phyloP scores from a whole-genome alignment of 192 early-diverging fungal species.

The Globomyces pollinis-pini region DNA sequence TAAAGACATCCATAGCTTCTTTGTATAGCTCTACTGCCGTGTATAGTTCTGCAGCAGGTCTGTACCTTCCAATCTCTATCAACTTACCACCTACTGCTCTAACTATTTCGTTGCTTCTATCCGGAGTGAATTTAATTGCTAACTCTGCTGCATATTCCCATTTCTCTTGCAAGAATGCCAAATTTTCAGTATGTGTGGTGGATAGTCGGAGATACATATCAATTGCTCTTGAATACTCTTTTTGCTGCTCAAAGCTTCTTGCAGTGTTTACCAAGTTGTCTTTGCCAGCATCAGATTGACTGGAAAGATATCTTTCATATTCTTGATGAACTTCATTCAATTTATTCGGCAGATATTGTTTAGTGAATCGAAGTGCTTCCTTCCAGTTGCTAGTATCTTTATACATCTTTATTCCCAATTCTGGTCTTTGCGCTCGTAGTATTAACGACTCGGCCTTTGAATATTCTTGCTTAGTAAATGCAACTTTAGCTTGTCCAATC shows the following conservation, averaged over 20 bases:
- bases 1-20: slow-evolving; percentile 54
- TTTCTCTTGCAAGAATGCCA: slow-evolving; percentile 36
- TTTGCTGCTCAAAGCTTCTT: slow-evolving; percentile 46
- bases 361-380: slow-evolving; percentile 52
- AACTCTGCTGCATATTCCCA: slow-evolving; percentile 55
- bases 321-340: slow-evolving; percentile 46
- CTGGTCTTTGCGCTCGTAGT: slow-evolving; percentile 52
- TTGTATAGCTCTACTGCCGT: slow-evolving; percentile 45
- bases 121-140: slow-evolving; percentile 50
- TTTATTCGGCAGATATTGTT: slow-evolving; percentile 49
- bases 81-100: slow-evolving; percentile 35
- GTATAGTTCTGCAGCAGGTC: slow-evolving; percentile 47
- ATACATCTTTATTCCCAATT: slow-evolving; percentile 53
- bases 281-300: slow-evolving; percentile 32
- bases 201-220: slow-evolving; percentile 56
- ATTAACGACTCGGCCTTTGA: slow-evolving; percentile 46
- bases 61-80: slow-evolving; percentile 39
- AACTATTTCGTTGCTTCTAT: slow-evolving; percentile 43
- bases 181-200: slow-evolving; percentile 29
- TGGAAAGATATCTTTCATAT: slow-evolving; percentile 38
- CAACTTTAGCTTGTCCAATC: slow-evolving; percentile 51
- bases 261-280: slow-evolving; percentile 51
- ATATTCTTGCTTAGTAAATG: slow-evolving; percentile 51
- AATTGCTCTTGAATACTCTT: slow-evolving; percentile 47
- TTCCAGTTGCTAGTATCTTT: slow-evolving; percentile 53